phyloP scores from a whole-genome alignment of 257 asterid genomes.

The Avicennia marina region DNA sequence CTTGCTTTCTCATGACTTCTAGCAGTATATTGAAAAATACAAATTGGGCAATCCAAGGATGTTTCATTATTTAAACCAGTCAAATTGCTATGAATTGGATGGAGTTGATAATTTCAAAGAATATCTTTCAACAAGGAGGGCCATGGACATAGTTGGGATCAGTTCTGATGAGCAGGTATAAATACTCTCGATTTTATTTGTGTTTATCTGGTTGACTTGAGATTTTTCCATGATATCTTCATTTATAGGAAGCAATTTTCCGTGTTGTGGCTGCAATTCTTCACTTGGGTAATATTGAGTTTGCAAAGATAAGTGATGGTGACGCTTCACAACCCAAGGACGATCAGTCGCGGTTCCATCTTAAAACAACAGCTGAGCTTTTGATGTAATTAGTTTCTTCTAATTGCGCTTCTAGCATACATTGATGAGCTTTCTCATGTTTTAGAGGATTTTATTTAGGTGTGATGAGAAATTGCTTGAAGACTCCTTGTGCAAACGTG shows the following conservation, averaged over 20 bases:
- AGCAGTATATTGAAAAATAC: slow-evolving; percentile 61
- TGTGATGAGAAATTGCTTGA: slow-evolving; percentile 74
- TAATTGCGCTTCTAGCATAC: slow-evolving; percentile 3
- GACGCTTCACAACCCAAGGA: slow-evolving; percentile 83
- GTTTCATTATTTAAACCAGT: slow-evolving; percentile 81
- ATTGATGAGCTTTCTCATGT: neutral
- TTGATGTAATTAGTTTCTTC: slow-evolving; percentile 49
- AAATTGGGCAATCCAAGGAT: slow-evolving; percentile 64
- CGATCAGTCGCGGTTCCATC: slow-evolving; percentile 66
- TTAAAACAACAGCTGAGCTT: slow-evolving; percentile 69
- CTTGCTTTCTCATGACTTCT: slow-evolving; percentile 6
- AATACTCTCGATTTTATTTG: neutral
- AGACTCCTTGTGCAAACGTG: slow-evolving; percentile 80
- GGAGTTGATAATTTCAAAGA: slow-evolving; percentile 77
- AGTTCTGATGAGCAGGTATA: slow-evolving; percentile 73
- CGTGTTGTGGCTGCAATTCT: slow-evolving; percentile 88
- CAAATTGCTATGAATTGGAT: slow-evolving; percentile 57
- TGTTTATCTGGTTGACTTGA: slow-evolving; percentile 9
- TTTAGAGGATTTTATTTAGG: slow-evolving; percentile 37
- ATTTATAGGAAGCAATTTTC: slow-evolving; percentile 72
- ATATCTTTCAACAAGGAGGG: slow-evolving; percentile 67
- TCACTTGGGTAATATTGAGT: slow-evolving; percentile 83
- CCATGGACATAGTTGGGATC: slow-evolving; percentile 90
- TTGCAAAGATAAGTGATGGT: slow-evolving; percentile 56
- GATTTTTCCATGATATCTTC: slow-evolving; percentile 13